Evolutionary conservation across 140 eudicot genomes (phyloP).

Genomic region (Oenanthe javanica): DNA sequence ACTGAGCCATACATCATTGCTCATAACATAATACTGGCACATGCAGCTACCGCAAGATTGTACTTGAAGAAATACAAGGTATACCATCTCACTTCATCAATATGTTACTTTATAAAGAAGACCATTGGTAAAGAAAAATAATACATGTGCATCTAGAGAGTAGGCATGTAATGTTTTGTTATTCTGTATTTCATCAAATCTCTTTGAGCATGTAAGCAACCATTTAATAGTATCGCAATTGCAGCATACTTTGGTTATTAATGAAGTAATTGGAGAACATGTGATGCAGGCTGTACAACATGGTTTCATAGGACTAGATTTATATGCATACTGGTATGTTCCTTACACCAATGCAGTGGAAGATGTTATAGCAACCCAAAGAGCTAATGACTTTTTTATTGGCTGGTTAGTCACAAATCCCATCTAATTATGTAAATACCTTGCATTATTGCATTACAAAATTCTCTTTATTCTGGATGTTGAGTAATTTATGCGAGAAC

Average conservation of each 20-base stretch:
- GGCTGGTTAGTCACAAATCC: constrained; percentile 30
- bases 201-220: neutral
- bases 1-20: constrained; percentile 50
- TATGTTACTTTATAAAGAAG: neutral
- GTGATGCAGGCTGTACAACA: constrained; percentile 28
- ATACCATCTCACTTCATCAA: neutral
- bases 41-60: constrained; percentile 44
- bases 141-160: neutral
- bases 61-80: constrained; percentile 43
- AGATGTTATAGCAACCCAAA: constrained; percentile 34
- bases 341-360: constrained; percentile 28
- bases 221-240: neutral
- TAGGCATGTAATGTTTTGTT: neutral
- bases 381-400: constrained; percentile 28
- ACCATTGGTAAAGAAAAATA: neutral
- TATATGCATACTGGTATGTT: constrained; percentile 20
- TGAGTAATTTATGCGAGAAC: neutral
- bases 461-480: neutral
- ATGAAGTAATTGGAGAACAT: neutral
- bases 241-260: neutral
- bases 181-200: neutral
- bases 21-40: constrained; percentile 66
- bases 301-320: constrained; percentile 34
- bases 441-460: neutral
- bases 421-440: neutral